Evolutionary conservation across 495 filamentous ascomycete species (phyloP).

Genomic region (Diplogelasinospora grovesii): DNA sequence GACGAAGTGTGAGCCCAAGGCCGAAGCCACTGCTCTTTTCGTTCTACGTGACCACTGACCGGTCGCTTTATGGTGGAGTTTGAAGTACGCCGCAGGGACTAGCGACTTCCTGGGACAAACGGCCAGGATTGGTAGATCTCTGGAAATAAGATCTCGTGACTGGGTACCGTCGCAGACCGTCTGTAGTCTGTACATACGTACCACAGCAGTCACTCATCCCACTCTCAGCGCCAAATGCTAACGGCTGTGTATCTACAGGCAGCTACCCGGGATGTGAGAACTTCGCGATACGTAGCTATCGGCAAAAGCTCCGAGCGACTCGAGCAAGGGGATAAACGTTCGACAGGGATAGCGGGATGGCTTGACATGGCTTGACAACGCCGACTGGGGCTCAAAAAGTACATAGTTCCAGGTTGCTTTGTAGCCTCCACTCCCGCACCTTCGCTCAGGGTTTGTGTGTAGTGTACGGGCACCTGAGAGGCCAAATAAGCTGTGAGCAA

Average conservation of each 20-base stretch:
- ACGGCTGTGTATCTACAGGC: too few species aligned
- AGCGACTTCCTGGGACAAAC: conserved; percentile 7
- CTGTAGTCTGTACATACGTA: too few species aligned
- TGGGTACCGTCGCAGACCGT: conserved; percentile 18
- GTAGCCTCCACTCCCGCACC: conserved; percentile 1
- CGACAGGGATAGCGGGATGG: conserved; percentile 18
- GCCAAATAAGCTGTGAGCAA: too few species aligned
- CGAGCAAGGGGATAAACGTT: conserved; percentile 12
- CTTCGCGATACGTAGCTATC: too few species aligned
- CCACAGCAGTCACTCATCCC: too few species aligned
- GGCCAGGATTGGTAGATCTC: background rate
- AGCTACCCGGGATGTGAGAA: too few species aligned
- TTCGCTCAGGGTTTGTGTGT: too few species aligned
- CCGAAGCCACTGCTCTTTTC: background rate
- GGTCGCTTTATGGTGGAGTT: background rate
- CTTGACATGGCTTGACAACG: conserved; percentile 8
- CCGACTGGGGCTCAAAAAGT: conserved; percentile 10
- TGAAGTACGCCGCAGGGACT: conserved; percentile 10
- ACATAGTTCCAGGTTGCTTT: too few species aligned
- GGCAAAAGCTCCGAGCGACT: conserved; percentile 12
- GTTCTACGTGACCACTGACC: conserved; percentile 10
- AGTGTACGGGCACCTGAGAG: too few species aligned
- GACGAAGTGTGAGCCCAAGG: background rate
- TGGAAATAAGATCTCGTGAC: conserved; percentile 16
- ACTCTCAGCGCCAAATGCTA: too few species aligned